Conservation (phyloP, 106 monocot species). For the Dactylorhiza incarnata region DNA sequence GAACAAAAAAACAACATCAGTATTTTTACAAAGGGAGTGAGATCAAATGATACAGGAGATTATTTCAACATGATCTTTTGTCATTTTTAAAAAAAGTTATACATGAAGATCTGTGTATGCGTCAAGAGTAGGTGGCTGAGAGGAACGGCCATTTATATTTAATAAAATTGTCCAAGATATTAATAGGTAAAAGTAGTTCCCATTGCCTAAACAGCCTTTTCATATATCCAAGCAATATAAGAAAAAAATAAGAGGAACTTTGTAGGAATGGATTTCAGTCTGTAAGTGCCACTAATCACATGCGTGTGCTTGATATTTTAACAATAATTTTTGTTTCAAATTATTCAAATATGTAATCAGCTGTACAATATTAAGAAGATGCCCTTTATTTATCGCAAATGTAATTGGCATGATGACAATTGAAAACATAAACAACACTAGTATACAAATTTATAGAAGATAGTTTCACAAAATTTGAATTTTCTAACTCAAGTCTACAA, state of each 20-base stretch:
- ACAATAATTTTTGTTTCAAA: not conserved
- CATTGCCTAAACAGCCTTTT: too few relatives aligned
- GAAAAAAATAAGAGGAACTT: not conserved
- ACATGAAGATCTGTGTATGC: too few relatives aligned
- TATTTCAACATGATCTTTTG: too few relatives aligned
- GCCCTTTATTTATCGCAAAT: not conserved
- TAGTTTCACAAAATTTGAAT: not conserved
- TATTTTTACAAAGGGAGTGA: too few relatives aligned
- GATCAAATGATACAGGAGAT: too few relatives aligned
- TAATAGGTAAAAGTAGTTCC: too few relatives aligned
- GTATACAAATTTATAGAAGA: not conserved
- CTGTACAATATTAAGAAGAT: not conserved
- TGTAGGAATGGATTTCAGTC: not conserved
- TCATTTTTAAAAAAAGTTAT: too few relatives aligned
- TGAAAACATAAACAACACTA: not conserved
- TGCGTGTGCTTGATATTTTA: not conserved
- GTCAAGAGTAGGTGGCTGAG: too few relatives aligned
- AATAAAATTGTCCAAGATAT: too few relatives aligned
- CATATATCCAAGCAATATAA: too few relatives aligned
- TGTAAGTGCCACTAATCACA: not conserved
- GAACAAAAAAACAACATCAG: too few relatives aligned
- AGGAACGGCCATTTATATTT: too few relatives aligned
- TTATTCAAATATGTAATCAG: not conserved
- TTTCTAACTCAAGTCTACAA: not conserved
- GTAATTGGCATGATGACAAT: not conserved